A percentile compares a stretch with the other conserved stretches of the same genome.
These are phyloP conservation scores for Sphaerosporella brunnea DNA, from an alignment of 495 filamentous ascomycete genomes.

Conservation along the genomic window DNA sequence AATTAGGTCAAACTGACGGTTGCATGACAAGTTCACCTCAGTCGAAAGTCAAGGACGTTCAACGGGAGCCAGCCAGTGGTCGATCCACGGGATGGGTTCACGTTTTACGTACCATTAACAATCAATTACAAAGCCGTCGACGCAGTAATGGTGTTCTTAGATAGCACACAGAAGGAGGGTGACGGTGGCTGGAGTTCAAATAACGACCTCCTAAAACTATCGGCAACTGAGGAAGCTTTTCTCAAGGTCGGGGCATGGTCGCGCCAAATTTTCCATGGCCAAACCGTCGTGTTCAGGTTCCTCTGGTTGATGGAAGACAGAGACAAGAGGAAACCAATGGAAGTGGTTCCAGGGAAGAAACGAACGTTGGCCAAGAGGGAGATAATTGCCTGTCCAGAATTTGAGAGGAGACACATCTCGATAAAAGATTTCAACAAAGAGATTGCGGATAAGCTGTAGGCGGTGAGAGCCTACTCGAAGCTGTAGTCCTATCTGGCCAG, in stretches of 20 bases:
- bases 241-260: neutral
- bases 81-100: neutral
- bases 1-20: too few relatives aligned
- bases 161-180: neutral
- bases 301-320: neutral
- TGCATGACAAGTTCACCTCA: too few relatives aligned
- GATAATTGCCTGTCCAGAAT: neutral
- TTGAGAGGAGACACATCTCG: neutral
- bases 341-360: neutral
- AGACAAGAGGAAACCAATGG: neutral
- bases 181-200: slow-evolving; percentile 1
- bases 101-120: neutral
- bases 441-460: neutral
- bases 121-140: slow-evolving; percentile 1
- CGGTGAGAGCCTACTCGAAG: neutral
- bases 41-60: neutral
- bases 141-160: neutral
- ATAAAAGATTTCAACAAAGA: neutral
- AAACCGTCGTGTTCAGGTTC: neutral
- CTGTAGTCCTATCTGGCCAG: neutral
- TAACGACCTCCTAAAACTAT: neutral
- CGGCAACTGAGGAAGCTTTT: neutral
- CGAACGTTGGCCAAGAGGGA: neutral
- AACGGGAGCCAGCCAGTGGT: neutral
- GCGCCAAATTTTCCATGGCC: neutral